These are phyloP conservation scores for Verticillium zaregamsianum DNA, from an alignment of 2,329 filamentous ascomycete species.

Conservation along the genomic window DNA sequence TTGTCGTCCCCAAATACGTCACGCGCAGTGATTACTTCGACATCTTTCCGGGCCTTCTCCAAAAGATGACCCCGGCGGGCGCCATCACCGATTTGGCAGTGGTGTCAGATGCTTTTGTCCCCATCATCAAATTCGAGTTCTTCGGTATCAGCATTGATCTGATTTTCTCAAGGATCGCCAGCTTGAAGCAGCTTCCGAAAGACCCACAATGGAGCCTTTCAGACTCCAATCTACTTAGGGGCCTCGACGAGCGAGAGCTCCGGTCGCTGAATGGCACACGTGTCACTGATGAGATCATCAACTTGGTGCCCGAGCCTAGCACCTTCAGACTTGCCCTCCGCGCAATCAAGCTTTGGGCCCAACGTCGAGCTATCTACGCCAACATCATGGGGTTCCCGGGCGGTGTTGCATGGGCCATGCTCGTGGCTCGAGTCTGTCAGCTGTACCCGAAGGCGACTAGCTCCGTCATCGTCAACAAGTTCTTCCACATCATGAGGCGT, in stretches of 20 bases:
- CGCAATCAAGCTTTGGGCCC: constrained; percentile 95
- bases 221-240: constrained; percentile 80
- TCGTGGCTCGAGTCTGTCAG: constrained; percentile 93
- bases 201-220: constrained; percentile 69
- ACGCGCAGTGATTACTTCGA: constrained; percentile 88
- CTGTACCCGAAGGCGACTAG: constrained; percentile 90
- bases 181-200: constrained; percentile 63
- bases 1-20: constrained; percentile 88
- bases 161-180: constrained; percentile 75
- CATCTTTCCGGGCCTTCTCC: constrained; percentile 75
- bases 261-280: constrained; percentile 90
- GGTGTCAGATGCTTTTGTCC: constrained; percentile 88
- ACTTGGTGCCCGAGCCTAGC: constrained; percentile 81
- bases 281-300: constrained; percentile 88
- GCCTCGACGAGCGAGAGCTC: constrained; percentile 80
- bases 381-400: constrained; percentile 97
- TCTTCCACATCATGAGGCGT: constrained; percentile 85
- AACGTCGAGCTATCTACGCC: constrained; percentile 86
- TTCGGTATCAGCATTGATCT: constrained; percentile 90
- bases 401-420: constrained; percentile 96
- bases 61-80: constrained; percentile 70
- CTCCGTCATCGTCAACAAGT: constrained; percentile 85
- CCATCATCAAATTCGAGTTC: constrained; percentile 96
- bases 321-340: constrained; percentile 86
- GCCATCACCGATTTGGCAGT: constrained; percentile 80